Base-by-base conservation (phyloP, 169 alveolate genomes). In the Cryptosporidium sp. region DNA sequence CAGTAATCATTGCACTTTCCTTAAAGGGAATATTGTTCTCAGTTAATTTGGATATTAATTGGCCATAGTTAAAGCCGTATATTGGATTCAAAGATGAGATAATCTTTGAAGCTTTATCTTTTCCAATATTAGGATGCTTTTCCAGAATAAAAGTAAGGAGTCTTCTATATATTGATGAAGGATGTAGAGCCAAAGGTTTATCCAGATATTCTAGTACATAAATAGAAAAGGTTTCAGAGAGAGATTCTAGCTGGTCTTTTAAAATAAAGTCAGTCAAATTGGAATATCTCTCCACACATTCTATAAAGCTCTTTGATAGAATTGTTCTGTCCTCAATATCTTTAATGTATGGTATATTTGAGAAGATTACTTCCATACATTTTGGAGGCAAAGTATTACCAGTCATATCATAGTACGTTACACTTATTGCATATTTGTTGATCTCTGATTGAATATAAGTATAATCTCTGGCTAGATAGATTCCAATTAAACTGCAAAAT, bases 401-500 rank as follows among this genome's bases (percentile, higher is more conserved):
- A 9, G 75, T 62, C 23, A 80, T 65, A 21, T 80, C 89, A 23
- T 42, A 60, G 68, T 62, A 80, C 18, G 80, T 44, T n/a, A 29
- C 56, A 42, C 37, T 35, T 5, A 80, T 44, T 80, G 75, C 75
- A 23, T 80, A 80, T 23, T 44, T 39, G 23, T 44, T 80, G 18
- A 80, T 62, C 42, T 80, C 89, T 10, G 48, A 26, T n/a, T 62
- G 73, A 9, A 80, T 80, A 33, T 42, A 80, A 16, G 26, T 31
- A 14, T 44, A 62, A 23, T 80, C 75, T 60, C 89, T 80, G 6
- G 80, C 89, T 18, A 80, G 42, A 31, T 80, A 80, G 37, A 51
- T 61, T 8, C 62, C 89, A 23, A 80, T 67, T 29, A 44, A 7
- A 16, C 69, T 31, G 14, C 89, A 80, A 45, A 62, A 65, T 4